Conservation (phyloP, 805 yeast species). For the Ogataea pignaliae region DNA sequence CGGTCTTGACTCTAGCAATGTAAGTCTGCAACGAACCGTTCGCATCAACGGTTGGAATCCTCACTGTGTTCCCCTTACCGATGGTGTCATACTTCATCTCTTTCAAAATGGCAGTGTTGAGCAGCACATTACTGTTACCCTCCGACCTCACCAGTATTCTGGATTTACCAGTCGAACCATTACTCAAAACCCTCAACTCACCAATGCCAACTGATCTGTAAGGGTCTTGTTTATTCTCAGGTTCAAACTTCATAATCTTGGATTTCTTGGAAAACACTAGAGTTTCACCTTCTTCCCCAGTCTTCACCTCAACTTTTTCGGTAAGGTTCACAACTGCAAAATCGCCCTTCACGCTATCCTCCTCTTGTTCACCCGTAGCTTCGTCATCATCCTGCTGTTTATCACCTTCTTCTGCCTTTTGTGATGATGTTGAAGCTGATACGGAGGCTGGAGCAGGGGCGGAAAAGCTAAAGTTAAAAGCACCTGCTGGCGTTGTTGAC, state of each 20-base stretch:
- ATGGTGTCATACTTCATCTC: conserved; percentile 56
- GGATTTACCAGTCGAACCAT: conserved; percentile 54
- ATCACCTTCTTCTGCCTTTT: background rate
- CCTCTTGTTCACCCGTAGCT: conserved; percentile 15
- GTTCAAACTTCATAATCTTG: conserved; percentile 59
- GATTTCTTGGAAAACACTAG: conserved; percentile 60
- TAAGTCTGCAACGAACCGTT: conserved; percentile 62
- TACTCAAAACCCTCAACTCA: conserved; percentile 66
- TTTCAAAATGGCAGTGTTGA: conserved; percentile 60
- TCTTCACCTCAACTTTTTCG: conserved; percentile 51
- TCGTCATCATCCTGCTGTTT: conserved; percentile 7
- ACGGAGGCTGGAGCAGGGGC: conserved; percentile 15
- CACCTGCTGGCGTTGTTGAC: conserved; percentile 2
- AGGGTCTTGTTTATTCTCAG: conserved; percentile 42
- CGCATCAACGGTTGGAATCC: conserved; percentile 57
- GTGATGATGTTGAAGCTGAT: conserved; percentile 3
- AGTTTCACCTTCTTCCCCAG: conserved; percentile 86
- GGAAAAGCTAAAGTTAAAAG: conserved; percentile 23
- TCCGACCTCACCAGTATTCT: conserved; percentile 83
- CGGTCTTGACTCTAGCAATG: conserved; percentile 71
- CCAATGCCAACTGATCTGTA: conserved; percentile 76
- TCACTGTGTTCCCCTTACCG: conserved; percentile 63
- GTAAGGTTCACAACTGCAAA: conserved; percentile 42
- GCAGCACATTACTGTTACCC: conserved; percentile 74
- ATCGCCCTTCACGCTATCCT: conserved; percentile 41